Evolutionary conservation across 2,329 filamentous ascomycete genomes (phyloP).

Genomic region (Stemphylium beticola): DNA sequence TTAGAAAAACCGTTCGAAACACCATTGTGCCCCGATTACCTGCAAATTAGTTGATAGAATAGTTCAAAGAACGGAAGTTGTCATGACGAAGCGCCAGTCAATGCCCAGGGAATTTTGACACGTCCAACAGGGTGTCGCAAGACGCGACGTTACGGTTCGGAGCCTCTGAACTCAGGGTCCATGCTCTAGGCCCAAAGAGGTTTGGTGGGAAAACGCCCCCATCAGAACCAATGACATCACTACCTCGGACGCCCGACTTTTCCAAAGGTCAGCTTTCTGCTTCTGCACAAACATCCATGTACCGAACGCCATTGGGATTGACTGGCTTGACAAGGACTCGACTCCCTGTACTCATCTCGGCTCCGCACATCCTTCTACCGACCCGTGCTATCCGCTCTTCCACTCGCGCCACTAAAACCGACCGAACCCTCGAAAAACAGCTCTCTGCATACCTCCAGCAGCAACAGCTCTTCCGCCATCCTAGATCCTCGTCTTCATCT

Average conservation of each 20-base stretch:
- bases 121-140: slow-evolving; percentile 30
- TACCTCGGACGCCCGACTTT: slow-evolving; percentile 17
- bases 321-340: slow-evolving; percentile 1
- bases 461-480: slow-evolving; percentile 12
- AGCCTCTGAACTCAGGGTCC: slow-evolving; percentile 32
- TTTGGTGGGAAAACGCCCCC: slow-evolving; percentile 18
- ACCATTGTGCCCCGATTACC: slow-evolving; percentile 28
- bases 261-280: slow-evolving; percentile 8
- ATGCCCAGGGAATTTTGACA: background rate
- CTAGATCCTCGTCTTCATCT: background rate
- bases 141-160: slow-evolving; percentile 30
- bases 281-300: slow-evolving; percentile 20
- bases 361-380: background rate
- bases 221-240: slow-evolving; percentile 46
- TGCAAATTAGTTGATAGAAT: slow-evolving; percentile 5
- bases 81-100: slow-evolving; percentile 19
- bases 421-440: slow-evolving; percentile 20
- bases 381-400: slow-evolving; percentile 1
- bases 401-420: slow-evolving; percentile 1
- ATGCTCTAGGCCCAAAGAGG: slow-evolving; percentile 25
- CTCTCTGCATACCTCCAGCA: slow-evolving; percentile 27
- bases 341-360: background rate
- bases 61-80: background rate
- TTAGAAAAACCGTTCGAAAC: slow-evolving; percentile 53
- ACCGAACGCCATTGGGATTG: slow-evolving; percentile 20